Conservation (phyloP, 257 asterid species). For the Nicotiana attenuata region DNA sequence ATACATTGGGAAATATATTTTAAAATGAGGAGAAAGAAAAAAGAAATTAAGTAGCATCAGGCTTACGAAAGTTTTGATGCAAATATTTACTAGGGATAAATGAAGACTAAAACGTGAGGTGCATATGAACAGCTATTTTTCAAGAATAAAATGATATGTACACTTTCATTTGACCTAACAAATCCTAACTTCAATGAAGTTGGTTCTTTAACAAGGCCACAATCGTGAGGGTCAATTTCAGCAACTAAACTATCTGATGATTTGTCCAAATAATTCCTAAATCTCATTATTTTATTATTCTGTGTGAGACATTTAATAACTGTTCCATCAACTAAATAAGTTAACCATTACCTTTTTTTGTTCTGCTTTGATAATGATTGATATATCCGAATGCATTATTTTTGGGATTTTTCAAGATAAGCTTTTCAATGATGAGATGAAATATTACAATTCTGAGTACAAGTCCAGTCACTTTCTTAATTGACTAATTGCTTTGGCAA, state of each 20-base stretch:
- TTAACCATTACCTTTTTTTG: background rate
- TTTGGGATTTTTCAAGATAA: background rate
- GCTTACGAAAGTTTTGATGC: background rate
- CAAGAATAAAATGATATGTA: background rate
- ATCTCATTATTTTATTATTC: background rate
- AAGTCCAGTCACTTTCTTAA: background rate
- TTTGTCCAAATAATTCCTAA: background rate
- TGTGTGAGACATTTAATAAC: background rate
- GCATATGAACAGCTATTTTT: background rate
- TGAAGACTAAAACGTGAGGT: background rate
- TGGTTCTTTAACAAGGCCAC: background rate
- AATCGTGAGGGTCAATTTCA: constrained; percentile 15
- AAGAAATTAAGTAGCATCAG: background rate
- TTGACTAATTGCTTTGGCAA: background rate
- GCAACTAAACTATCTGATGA: constrained; percentile 19
- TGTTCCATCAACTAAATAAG: background rate
- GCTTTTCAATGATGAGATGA: background rate
- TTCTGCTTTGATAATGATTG: constrained; percentile 8
- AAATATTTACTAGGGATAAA: background rate
- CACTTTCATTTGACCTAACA: background rate
- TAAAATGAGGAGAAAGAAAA: background rate
- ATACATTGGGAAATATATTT: background rate
- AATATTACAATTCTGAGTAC: background rate
- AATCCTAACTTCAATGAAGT: background rate
- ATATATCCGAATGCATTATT: background rate